These are phyloP conservation scores for Gastrolobium villosum DNA, from an alignment of 306 rosid genomes.

Conservation along the genomic window DNA sequence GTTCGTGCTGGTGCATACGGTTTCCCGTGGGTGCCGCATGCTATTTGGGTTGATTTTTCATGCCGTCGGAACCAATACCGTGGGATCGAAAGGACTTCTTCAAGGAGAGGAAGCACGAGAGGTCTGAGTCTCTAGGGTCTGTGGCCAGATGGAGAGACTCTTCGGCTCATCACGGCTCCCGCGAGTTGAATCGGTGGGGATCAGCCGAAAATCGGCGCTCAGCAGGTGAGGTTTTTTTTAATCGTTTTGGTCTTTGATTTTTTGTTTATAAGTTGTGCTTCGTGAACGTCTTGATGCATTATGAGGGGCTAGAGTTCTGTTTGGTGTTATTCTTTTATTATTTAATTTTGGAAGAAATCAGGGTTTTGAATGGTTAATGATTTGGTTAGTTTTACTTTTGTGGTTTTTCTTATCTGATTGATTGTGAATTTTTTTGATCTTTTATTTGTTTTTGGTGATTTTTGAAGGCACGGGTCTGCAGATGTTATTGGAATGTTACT, in stretches of 20 bases:
- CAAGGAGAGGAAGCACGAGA: slow-evolving; percentile 99
- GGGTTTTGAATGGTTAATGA: neutral
- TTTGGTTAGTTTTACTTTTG: neutral
- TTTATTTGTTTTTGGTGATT: neutral
- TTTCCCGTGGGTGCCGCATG: slow-evolving; percentile 74
- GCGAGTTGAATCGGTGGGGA: slow-evolving; percentile 86
- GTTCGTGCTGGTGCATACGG: slow-evolving; percentile 36
- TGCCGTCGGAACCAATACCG: slow-evolving; percentile 99
- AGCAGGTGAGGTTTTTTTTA: slow-evolving; percentile 60
- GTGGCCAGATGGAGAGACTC: slow-evolving; percentile 88
- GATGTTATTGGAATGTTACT: slow-evolving; percentile 10
- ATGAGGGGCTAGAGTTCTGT: too few relatives aligned
- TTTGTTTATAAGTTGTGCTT: neutral
- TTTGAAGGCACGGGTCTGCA: slow-evolving; percentile 54
- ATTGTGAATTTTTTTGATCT: neutral
- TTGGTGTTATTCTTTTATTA: neutral
- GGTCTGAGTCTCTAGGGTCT: slow-evolving; percentile 85
- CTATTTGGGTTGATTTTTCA: slow-evolving; percentile 76
- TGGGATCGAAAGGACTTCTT: slow-evolving; percentile 98
- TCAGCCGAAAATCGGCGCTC: slow-evolving; percentile 85
- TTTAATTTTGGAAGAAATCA: too few relatives aligned
- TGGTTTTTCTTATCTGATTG: neutral
- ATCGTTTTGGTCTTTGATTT: neutral
- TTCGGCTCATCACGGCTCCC: slow-evolving; percentile 66
- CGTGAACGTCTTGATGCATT: too few relatives aligned